Evolutionary conservation across 805 yeast genomes (phyloP).

Genomic region (Jamesozyma rosinii): DNA sequence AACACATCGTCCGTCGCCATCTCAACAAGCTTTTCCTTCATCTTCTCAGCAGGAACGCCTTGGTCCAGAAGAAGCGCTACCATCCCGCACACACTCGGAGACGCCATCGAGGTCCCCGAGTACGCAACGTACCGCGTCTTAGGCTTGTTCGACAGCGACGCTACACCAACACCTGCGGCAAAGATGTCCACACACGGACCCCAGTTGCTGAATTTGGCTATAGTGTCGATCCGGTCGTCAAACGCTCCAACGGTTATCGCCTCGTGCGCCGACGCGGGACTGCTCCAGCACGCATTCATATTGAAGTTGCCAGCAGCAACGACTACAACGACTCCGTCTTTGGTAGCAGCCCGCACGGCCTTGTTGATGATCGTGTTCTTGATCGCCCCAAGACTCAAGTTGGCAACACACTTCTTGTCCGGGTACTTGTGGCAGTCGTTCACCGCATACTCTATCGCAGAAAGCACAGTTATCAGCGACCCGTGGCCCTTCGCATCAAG

Average conservation of each 20-base stretch:
- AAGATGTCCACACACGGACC: conserved; percentile 84
- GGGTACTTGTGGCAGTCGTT: conserved; percentile 37
- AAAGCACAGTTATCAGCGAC: conserved; percentile 51
- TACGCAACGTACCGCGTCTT: conserved; percentile 24
- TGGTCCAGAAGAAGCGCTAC: conserved; percentile 45
- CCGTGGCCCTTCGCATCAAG: conserved; percentile 64
- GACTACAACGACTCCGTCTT: conserved; percentile 61
- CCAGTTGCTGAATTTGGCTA: conserved; percentile 84
- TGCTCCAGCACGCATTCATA: conserved; percentile 68
- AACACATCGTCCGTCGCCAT: conserved; percentile 42
- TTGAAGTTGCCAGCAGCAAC: conserved; percentile 85
- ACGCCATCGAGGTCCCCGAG: conserved; percentile 77
- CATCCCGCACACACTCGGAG: conserved; percentile 66
- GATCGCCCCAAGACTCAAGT: conserved; percentile 71
- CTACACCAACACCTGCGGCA: conserved; percentile 69
- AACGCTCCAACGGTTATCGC: conserved; percentile 85
- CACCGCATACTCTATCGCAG: conserved; percentile 60
- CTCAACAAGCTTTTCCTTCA: conserved; percentile 37
- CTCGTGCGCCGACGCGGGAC: conserved; percentile 70
- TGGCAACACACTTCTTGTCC: conserved; percentile 50
- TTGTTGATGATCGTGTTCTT: conserved; percentile 57
- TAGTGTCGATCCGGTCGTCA: conserved; percentile 58
- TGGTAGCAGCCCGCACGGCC: conserved; percentile 68
- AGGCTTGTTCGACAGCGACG: conserved; percentile 39
- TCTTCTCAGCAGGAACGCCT: conserved; percentile 38